Base-by-base conservation (phyloP, 2,329 filamentous ascomycete genomes). In the Bipolaris oryzae region DNA sequence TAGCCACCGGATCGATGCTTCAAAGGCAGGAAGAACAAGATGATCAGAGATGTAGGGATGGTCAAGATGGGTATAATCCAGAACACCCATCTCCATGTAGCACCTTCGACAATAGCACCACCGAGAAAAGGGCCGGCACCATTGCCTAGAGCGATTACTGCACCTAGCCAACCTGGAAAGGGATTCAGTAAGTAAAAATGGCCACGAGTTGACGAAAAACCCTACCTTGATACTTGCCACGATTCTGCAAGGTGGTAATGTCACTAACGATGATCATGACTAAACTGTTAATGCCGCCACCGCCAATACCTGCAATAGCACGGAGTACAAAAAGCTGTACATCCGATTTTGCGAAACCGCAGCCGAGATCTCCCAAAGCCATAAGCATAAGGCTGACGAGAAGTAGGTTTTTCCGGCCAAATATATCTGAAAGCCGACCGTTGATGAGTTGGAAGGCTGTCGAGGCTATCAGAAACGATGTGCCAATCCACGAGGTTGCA, bases 371-470 rank as follows among this genome's bases (percentile, higher is more conserved):
- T 1, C 82, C 84, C 10, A 88, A 54, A 9, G 80, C 79, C 9
- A 89, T 75, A 10, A 87, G 70, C 0, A 76, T 76, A 2, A 87
- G 72, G 81, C 82, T 2, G 76, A 78, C 6, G 88, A 69, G 52
- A 83, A 84, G 15, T 87, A 61, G 33, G 28, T 56, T 58, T 13
- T 59, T 62, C 15, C 58, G 55, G n/a, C 85, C 84, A 52, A 87
- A 81, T 1, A 87, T 85, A 69, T 88, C 85, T 0, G 84, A 86
- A 2, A 87, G 64, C 5, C 85, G 80, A n/a, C 86, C 86, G 66
- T 88, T 88, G 1, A 89, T 78, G 59, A 87, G 84, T 59, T 87
- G 85, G 59, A 88, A 89, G 28, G 84, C 82, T 0, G 86, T 87
- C 55, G 83, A 84, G 35, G 82, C 83, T 42, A 86, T 81, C 37